Conservation (phyloP, 805 yeast species). For the Candida silvatica region DNA sequence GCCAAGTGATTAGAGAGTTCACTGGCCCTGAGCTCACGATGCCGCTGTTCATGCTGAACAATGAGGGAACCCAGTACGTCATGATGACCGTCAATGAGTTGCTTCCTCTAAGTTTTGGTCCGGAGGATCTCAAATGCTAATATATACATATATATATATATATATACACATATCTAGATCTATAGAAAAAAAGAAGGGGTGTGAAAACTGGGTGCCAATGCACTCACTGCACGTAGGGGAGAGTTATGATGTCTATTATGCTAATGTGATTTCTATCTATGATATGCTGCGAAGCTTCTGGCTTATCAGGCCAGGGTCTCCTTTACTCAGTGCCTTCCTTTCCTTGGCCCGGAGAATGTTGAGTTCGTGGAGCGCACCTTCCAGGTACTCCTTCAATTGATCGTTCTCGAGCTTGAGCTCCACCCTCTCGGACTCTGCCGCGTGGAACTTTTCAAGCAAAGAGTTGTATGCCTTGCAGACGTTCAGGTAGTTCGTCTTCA, state of each 20-base stretch:
- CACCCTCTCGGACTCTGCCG: conserved; percentile 15
- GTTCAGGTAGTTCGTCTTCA: conserved; percentile 16
- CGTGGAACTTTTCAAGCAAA: conserved; percentile 11
- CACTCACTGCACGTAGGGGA: not conserved
- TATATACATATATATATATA: not conserved
- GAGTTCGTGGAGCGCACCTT: conserved; percentile 14
- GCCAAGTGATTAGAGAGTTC: conserved; percentile 86
- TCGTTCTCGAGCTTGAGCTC: conserved; percentile 15
- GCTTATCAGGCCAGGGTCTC: conserved; percentile 3
- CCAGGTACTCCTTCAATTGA: conserved; percentile 18
- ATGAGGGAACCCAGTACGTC: conserved; percentile 36
- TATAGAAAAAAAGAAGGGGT: not conserved
- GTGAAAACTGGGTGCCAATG: not conserved
- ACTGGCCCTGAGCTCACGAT: conserved; percentile 29
- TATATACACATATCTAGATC: conserved; percentile 1
- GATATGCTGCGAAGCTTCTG: no score
- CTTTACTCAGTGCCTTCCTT: conserved; percentile 15
- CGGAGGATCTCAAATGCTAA: conserved; percentile 42
- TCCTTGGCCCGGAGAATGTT: conserved; percentile 10
- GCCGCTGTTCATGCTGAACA: conserved; percentile 64
- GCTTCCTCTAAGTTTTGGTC: conserved; percentile 83
- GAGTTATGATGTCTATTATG: no score
- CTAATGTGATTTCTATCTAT: no score
- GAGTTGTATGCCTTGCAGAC: conserved; percentile 16
- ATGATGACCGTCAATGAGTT: conserved; percentile 50